Conservation (phyloP, 169 alveolate genomes). For the Theileria orientalis region DNA sequence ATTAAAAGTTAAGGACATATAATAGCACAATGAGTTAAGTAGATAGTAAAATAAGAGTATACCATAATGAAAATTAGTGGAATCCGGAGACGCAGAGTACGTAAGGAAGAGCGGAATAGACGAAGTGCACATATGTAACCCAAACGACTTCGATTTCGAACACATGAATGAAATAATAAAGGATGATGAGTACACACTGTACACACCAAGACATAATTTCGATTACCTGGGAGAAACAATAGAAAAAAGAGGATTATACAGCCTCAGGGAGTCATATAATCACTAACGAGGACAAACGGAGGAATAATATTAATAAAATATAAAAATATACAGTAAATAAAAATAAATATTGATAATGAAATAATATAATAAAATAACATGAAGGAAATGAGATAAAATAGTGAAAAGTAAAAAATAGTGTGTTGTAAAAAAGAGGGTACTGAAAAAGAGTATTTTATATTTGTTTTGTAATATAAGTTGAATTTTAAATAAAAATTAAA, state of each 20-base stretch:
- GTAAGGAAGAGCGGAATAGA: conserved; percentile 51
- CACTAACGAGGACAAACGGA: neutral
- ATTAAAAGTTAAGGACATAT: neutral
- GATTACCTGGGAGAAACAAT: conserved; percentile 48
- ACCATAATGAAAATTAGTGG: neutral
- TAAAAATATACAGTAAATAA: neutral
- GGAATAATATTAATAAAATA: neutral
- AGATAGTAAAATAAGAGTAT: too few species aligned
- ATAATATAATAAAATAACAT: neutral
- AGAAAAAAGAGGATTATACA: neutral
- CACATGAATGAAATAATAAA: neutral
- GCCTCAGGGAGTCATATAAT: neutral
- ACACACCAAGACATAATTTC: conserved; percentile 43
- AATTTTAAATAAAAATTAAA: too few species aligned
- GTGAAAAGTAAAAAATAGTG: neutral
- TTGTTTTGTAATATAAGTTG: too few species aligned
- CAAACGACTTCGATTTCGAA: conserved; percentile 5
- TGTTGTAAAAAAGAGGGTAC: too few species aligned
- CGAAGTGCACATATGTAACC: conserved; percentile 48
- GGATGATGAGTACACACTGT: conserved; percentile 57
- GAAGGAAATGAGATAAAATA: neutral
- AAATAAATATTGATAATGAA: neutral
- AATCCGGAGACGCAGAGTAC: neutral
- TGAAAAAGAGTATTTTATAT: too few species aligned
- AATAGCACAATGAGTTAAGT: too few species aligned